A percentile compares a stretch with the other conserved stretches of the same genome.
Conservation (phyloP, 2,329 filamentous ascomycete genomes). For the Apiospora phragmitis region DNA sequence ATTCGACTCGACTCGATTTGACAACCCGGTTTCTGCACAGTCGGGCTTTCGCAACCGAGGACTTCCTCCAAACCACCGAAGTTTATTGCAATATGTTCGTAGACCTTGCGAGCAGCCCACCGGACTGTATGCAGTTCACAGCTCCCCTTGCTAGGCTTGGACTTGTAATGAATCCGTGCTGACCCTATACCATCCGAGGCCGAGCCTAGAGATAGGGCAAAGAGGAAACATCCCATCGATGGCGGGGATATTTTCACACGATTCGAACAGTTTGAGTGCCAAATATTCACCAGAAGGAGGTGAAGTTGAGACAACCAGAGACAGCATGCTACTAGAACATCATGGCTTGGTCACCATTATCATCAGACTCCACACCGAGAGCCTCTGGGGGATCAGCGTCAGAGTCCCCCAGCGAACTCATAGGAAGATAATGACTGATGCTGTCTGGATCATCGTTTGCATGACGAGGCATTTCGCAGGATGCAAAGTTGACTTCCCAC, state of each 20-base stretch:
- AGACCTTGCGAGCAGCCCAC: neutral
- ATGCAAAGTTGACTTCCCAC: constrained; percentile 23
- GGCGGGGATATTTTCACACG: neutral
- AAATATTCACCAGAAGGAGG: neutral
- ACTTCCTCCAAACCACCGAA: neutral
- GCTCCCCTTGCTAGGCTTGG: neutral
- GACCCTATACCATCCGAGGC: neutral
- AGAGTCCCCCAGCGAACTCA: constrained; percentile 19
- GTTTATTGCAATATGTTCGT: neutral
- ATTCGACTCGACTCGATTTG: neutral
- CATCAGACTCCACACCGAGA: constrained; percentile 25
- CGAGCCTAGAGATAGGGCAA: neutral
- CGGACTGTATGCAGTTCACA: neutral
- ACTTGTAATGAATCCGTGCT: neutral
- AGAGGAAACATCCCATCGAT: neutral
- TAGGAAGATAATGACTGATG: constrained; percentile 23
- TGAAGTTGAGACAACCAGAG: neutral
- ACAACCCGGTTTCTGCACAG: neutral
- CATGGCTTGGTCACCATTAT: constrained; percentile 13
- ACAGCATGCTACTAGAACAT: neutral
- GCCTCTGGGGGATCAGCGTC: constrained; percentile 31
- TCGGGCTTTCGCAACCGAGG: neutral
- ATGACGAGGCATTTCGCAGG: constrained; percentile 18
- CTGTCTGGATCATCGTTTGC: constrained; percentile 12
- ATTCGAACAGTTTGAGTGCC: neutral